Base-by-base conservation (phyloP, 805 yeast species). In the Lipomyces chichibuensis region DNA sequence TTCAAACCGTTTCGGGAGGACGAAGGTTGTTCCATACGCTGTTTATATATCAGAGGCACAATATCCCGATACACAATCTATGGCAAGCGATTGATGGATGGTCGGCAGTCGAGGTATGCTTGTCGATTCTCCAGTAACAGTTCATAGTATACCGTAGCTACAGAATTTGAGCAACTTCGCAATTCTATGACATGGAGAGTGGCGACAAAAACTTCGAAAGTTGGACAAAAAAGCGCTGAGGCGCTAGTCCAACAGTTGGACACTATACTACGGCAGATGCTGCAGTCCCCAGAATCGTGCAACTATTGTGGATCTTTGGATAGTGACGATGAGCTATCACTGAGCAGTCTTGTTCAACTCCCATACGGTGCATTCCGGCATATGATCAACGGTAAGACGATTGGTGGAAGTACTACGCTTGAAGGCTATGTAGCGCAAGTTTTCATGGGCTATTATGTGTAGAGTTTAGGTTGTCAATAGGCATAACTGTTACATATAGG, bases 11-110 rank as follows among this genome's bases (percentile, higher is more conserved):
- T 2, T 51, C 57, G 9, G 53, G 43, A 8, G 73, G 69, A 13
- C 35, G 57, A 27, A 49, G 62, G n/a, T n/a, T 64, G 39, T 65
- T 72, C 51, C 72, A 72, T 53, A 72, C 74, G 39, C 58, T 72
- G 13, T 72, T 72, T 49, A 37, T 72, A 9, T 72, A 58, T 51
- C 74, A 72, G 53, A 35, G 53, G 17, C 29, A 49, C 14, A 29
- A 51, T 13, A 59, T 4, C 1, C n/a, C 9, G 7, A 33, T 13
- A 9, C 20, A 33, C n/a, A 39, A n/a, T 8, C 33, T 72, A 9
- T 71, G 74, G 70, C 23, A 13, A 8, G 57, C 63, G 3, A 59
- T 58, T 8, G 63, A 11, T 39, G 64, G 68, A 27, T 6, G 35
- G 32, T 57, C 73, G 1, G 59, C 59, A 5, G 62, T 64, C 8